Percentiles rank a stretch among this genome's conserved stretches.
Evolutionary conservation across 2,329 filamentous ascomycete genomes (phyloP).

Genomic region (Ophioceras dolichostomum): DNA sequence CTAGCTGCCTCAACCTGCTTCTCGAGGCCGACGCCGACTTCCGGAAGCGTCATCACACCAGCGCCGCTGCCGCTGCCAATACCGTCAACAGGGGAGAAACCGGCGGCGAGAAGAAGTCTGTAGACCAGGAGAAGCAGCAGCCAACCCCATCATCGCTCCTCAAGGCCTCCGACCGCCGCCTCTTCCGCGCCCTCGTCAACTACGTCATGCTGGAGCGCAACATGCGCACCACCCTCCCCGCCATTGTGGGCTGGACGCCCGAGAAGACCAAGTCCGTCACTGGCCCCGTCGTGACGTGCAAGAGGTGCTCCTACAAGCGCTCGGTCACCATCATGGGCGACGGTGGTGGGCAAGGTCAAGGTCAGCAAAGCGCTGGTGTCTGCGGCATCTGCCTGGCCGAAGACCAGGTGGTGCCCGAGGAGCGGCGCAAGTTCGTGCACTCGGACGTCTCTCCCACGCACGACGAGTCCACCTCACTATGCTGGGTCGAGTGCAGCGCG

Average conservation of each 20-base stretch:
- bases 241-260: slow-evolving; percentile 30
- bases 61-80: background rate
- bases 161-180: slow-evolving; percentile 19
- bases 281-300: slow-evolving; percentile 29
- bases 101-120: too few species aligned
- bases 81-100: background rate
- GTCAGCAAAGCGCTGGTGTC: too few species aligned
- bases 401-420: slow-evolving; percentile 10
- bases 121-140: too few species aligned
- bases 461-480: slow-evolving; percentile 16
- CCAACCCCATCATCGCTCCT: too few species aligned
- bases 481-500: slow-evolving; percentile 36
- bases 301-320: slow-evolving; percentile 27
- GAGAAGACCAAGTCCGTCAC: slow-evolving; percentile 27
- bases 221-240: slow-evolving; percentile 28
- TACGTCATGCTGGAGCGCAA: slow-evolving; percentile 34
- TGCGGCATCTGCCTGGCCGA: slow-evolving; percentile 28
- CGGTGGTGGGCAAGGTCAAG: too few species aligned
- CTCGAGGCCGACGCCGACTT: slow-evolving; percentile 29
- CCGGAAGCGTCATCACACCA: background rate
- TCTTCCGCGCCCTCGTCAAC: slow-evolving; percentile 31
- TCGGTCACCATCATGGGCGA: slow-evolving; percentile 36
- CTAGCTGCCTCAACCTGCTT: slow-evolving; percentile 29
- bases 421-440: slow-evolving; percentile 11
- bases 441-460: slow-evolving; percentile 19